phyloP scores from a whole-genome alignment of 1,139 yeast species.

The Geotrichum siamense region DNA sequence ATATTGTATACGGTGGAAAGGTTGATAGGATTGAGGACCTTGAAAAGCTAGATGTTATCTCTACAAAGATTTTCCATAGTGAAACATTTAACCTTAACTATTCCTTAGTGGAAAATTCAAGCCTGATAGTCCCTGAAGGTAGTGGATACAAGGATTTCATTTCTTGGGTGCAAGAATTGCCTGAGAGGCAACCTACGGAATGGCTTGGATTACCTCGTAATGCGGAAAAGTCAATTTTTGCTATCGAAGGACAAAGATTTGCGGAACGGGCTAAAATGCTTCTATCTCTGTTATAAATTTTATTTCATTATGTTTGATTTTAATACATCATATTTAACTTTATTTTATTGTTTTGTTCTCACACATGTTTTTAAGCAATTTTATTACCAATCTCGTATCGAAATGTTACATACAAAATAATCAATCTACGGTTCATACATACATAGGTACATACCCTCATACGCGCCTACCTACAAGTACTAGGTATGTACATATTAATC shows the following conservation, averaged over 20 bases:
- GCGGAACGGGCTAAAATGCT: slow-evolving; percentile 12
- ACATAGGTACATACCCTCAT: too few relatives aligned
- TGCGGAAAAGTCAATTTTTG: slow-evolving; percentile 36
- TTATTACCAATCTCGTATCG: too few relatives aligned
- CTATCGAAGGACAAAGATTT: slow-evolving; percentile 22
- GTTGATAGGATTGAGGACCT: slow-evolving; percentile 46
- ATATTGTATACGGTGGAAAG: slow-evolving; percentile 69
- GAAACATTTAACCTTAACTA: slow-evolving; percentile 37
- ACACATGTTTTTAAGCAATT: too few relatives aligned
- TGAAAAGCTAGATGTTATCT: slow-evolving; percentile 29
- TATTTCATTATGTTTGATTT: background rate
- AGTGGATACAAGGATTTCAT: slow-evolving; percentile 35
- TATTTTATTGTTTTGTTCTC: too few relatives aligned
- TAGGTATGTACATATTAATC: too few relatives aligned
- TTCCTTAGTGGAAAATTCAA: slow-evolving; percentile 32
- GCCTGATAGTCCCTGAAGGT: slow-evolving; percentile 46
- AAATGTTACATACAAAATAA: too few relatives aligned
- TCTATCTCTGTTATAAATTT: slow-evolving; percentile 2
- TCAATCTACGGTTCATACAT: too few relatives aligned
- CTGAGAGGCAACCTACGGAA: slow-evolving; percentile 50
- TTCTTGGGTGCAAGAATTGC: slow-evolving; percentile 50
- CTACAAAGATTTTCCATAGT: slow-evolving; percentile 32
- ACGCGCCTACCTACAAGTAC: too few relatives aligned
- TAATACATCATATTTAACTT: background rate
- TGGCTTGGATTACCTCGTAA: slow-evolving; percentile 56